These are phyloP conservation scores for Cutaneotrichosporon sp. DNA, from an alignment of 1,284 basidiomycete genomes.

Conservation along the genomic window DNA sequence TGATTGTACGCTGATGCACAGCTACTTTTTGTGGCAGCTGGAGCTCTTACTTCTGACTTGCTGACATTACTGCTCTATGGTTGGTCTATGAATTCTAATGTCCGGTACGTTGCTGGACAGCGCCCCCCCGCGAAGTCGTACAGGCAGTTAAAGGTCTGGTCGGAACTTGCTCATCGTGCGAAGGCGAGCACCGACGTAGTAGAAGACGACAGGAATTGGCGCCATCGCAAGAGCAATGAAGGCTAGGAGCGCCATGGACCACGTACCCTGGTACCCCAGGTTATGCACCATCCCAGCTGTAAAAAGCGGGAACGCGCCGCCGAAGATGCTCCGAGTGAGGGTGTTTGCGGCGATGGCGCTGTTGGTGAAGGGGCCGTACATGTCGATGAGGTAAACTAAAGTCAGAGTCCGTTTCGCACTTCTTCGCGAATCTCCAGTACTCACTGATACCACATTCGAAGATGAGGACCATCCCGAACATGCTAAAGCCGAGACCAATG, in stretches of 20 bases:
- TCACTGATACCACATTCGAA: conserved; percentile 20
- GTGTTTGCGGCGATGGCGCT: conserved; percentile 28
- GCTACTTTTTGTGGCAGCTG: too few relatives aligned
- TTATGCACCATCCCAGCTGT: conserved; percentile 23
- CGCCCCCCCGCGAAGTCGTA: neutral
- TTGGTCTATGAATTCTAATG: neutral
- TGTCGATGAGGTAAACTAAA: conserved; percentile 16
- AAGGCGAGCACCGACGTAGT: conserved; percentile 5
- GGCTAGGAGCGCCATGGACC: conserved; percentile 19
- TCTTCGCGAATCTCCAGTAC: too few relatives aligned
- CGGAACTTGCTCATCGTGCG: conserved; percentile 15
- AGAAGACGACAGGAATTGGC: conserved; percentile 22
- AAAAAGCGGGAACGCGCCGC: conserved; percentile 25
- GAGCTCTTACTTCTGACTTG: too few relatives aligned
- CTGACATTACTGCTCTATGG: neutral
- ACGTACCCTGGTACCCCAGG: conserved; percentile 16
- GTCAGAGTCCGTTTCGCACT: too few relatives aligned
- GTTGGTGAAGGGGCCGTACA: conserved; percentile 23
- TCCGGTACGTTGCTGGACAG: neutral
- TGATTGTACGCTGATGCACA: too few relatives aligned
- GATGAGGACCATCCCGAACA: conserved; percentile 23
- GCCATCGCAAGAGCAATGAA: conserved; percentile 13
- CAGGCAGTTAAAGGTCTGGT: conserved; percentile 11
- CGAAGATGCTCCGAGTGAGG: conserved; percentile 15
- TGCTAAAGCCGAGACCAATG: conserved; percentile 19